Percentiles rank a stretch among this genome's conserved stretches.
Conservation (phyloP, 495 filamentous ascomycete species). For the Trichoderma reesei region DNA sequence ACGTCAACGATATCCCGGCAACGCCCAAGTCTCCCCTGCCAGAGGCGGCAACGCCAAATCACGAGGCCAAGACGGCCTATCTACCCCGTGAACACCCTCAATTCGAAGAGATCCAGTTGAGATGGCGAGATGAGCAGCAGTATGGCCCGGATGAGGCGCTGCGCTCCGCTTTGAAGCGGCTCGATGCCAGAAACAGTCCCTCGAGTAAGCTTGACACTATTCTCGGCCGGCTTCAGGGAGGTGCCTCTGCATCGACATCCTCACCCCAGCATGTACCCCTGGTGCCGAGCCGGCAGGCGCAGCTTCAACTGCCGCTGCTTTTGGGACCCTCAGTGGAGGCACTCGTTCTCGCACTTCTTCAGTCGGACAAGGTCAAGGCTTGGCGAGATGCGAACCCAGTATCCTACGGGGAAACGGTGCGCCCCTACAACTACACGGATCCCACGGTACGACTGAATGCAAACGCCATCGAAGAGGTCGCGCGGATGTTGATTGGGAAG, state of each 20-base stretch:
- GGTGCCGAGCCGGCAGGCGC: not conserved
- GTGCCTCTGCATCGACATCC: not conserved
- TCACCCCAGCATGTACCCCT: not conserved
- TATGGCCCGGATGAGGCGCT: slow-evolving; percentile 15
- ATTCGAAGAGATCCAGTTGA: slow-evolving; percentile 24
- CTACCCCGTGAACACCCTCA: slow-evolving; percentile 15
- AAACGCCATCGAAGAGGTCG: slow-evolving; percentile 22
- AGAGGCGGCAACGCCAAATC: slow-evolving; percentile 15
- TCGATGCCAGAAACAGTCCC: slow-evolving; percentile 9
- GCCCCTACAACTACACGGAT: slow-evolving; percentile 22
- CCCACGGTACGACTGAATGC: slow-evolving; percentile 23
- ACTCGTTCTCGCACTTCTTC: slow-evolving; percentile 17
- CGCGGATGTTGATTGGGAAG: slow-evolving; percentile 21
- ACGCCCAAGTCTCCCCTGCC: slow-evolving; percentile 62
- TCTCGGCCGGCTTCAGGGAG: slow-evolving; percentile 2
- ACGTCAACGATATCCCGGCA: slow-evolving; percentile 61
- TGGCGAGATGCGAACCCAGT: slow-evolving; percentile 24
- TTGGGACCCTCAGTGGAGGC: slow-evolving; percentile 4
- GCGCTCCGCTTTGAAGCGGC: slow-evolving; percentile 16
- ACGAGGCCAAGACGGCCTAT: slow-evolving; percentile 13
- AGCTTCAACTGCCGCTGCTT: not conserved
- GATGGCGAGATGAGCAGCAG: slow-evolving; percentile 18
- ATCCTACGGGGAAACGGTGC: slow-evolving; percentile 18
- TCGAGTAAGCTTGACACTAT: slow-evolving; percentile 7
- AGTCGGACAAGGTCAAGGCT: slow-evolving; percentile 25